Percentiles rank a stretch among this genome's conserved stretches.
These are phyloP conservation scores for Colletotrichum sidae DNA, from an alignment of 2,329 filamentous ascomycete genomes.

Conservation along the genomic window DNA sequence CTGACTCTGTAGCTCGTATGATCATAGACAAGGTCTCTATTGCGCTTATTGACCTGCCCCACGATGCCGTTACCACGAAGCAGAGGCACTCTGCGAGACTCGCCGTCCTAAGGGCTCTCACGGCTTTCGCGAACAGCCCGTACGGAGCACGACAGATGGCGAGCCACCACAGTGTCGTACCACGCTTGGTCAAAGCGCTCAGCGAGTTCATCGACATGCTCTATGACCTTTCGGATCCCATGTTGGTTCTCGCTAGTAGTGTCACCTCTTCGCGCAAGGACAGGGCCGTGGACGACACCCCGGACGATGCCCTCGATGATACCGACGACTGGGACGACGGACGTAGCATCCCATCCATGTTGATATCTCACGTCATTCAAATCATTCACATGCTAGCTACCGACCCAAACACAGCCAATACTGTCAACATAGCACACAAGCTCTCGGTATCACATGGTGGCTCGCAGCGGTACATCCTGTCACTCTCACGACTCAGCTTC, in stretches of 20 bases:
- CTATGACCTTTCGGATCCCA: conserved; percentile 59
- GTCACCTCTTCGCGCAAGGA: conserved; percentile 18
- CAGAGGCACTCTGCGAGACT: conserved; percentile 57
- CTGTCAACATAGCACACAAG: conserved; percentile 76
- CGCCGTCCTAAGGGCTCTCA: conserved; percentile 64
- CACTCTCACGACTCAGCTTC: conserved; percentile 86
- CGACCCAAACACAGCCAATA: conserved; percentile 55
- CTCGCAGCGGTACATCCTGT: conserved; percentile 84
- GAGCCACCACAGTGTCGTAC: conserved; percentile 75
- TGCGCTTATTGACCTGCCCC: conserved; percentile 69
- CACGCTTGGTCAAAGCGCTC: conserved; percentile 76
- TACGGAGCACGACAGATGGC: conserved; percentile 76
- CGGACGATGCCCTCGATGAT: conserved; percentile 17
- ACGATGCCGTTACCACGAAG: conserved; percentile 52
- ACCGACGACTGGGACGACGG: conserved; percentile 30
- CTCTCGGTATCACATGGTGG: conserved; percentile 77
- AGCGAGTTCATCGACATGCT: conserved; percentile 77
- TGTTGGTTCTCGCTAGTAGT: conserved; percentile 13
- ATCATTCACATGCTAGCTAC: conserved; percentile 66
- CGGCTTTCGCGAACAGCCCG: conserved; percentile 70
- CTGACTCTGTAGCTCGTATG: conserved; percentile 55
- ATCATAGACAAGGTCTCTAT: conserved; percentile 73
- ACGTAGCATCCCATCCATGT: conserved; percentile 50
- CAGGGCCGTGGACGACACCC: conserved; percentile 29
- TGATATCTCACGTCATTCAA: conserved; percentile 61